Evolutionary conservation across 179 eudicot species (phyloP), one percentile per base, ranked within the genome.

Genomic region (Vitellaria paradoxa): DNA sequence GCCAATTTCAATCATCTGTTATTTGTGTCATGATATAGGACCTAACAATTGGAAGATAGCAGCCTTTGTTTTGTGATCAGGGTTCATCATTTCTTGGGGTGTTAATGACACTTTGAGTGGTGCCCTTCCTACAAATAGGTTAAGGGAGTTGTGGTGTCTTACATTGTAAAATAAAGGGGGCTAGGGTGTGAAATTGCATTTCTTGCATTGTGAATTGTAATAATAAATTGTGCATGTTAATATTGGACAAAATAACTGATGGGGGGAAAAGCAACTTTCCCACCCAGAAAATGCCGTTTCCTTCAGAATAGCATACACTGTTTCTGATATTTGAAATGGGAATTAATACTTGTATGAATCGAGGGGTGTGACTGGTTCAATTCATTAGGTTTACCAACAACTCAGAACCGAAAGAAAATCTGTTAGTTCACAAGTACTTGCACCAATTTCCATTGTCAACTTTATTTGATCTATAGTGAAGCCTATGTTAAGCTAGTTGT

Each of bases 321-420:
- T 30, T 30, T 30, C 37, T 30, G 37, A 30, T 30, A 30, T 30
- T 30, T 30, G 37, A 30, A 30, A 30, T 30, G 37, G 1, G 2
- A 30, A 30, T 30, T 30, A 30, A 30, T 30, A 30, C 37, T 30
- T 30, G 37, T 30, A 30, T 2, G 37, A 30, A 30, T 30, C 37
- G 1, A 30, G 37, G 37, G 37, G 37, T n/a, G 37, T 30, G 37
- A 30, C 20, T 9, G 7, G 14, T 71, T 13, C 47, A 53, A 71
- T 71, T 30, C 74, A 71, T 71, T 18, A 55, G n/a, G 56, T 74
- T 74, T n/a, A 46, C 45, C 56, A 23, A 20, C 68, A 46, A 45
- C 11, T 18, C 57, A 62, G 40, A 74, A 42, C 55, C 37, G 7
- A 61, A 60, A 75, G 60, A 76, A 76, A n/a, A 18, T 55, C 47